These are phyloP conservation scores for Populus hybrid DNA, from an alignment of 441 rosid species.

Conservation along the genomic window DNA sequence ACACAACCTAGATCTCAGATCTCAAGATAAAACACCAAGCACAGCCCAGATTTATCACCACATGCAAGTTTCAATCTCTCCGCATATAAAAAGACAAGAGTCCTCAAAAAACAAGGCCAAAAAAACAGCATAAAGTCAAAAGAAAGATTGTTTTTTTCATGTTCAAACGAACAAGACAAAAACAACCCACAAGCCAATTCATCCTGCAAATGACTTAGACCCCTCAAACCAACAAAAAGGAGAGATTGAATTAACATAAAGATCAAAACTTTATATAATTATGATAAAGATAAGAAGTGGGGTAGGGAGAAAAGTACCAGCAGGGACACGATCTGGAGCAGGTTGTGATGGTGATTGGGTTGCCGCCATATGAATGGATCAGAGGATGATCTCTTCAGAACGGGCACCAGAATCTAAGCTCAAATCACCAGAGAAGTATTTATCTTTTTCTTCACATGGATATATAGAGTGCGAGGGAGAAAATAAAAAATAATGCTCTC, in stretches of 20 bases:
- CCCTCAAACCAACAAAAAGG: background rate
- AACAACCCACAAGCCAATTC: background rate
- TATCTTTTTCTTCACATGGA: background rate
- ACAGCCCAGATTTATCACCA: conserved; percentile 1
- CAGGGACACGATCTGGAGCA: conserved; percentile 42
- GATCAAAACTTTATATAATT: background rate
- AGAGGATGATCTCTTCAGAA: conserved; percentile 36
- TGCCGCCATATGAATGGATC: conserved; percentile 53
- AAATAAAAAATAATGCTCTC: too few relatives aligned
- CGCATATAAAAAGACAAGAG: background rate
- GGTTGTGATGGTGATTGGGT: conserved; percentile 38
- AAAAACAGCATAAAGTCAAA: background rate
- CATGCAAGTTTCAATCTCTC: background rate
- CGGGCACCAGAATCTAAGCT: conserved; percentile 28
- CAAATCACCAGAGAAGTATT: background rate
- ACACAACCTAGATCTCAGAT: conserved; percentile 40
- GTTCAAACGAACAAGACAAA: background rate
- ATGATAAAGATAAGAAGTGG: background rate
- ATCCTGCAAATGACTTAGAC: background rate
- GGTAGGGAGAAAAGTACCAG: conserved; percentile 40
- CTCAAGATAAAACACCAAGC: conserved; percentile 21
- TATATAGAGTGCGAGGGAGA: background rate
- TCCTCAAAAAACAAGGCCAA: background rate
- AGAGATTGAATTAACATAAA: background rate
- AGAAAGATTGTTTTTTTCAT: background rate